These are phyloP conservation scores for Sclerotinia borealis DNA, from an alignment of 2,329 filamentous ascomycete genomes.

Conservation along the genomic window DNA sequence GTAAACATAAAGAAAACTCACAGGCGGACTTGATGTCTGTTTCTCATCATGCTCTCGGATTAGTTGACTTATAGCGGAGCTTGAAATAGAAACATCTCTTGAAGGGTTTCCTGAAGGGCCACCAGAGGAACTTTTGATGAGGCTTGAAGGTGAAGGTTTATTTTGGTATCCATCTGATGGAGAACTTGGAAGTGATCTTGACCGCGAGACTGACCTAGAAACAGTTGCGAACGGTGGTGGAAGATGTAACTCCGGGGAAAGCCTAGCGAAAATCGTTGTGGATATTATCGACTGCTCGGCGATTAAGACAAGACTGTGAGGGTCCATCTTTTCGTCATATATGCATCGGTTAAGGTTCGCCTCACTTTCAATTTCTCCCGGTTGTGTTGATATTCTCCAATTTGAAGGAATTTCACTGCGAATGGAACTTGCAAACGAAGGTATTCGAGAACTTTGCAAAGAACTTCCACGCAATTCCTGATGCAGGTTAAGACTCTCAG, in stretches of 20 bases:
- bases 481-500: constrained; percentile 20
- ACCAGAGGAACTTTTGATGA: constrained; percentile 12
- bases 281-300: neutral
- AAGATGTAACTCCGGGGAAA: constrained; percentile 18
- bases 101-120: constrained; percentile 4
- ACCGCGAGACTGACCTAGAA: constrained; percentile 22
- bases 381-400: neutral
- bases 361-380: neutral
- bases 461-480: constrained; percentile 28
- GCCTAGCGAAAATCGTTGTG: neutral
- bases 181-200: constrained; percentile 19
- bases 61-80: neutral
- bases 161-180: constrained; percentile 4
- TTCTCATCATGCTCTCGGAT: neutral
- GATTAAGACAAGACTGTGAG: neutral
- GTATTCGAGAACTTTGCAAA: constrained; percentile 20
- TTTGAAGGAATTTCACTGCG: neutral
- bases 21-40: neutral
- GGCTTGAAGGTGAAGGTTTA: constrained; percentile 9
- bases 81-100: neutral
- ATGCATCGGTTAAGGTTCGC: neutral
- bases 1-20: neutral
- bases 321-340: neutral
- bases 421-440: constrained; percentile 11
- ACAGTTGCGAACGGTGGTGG: constrained; percentile 31